phyloP scores from a whole-genome alignment of 2,329 filamentous ascomycete genomes.

The Cercospora beticola region DNA sequence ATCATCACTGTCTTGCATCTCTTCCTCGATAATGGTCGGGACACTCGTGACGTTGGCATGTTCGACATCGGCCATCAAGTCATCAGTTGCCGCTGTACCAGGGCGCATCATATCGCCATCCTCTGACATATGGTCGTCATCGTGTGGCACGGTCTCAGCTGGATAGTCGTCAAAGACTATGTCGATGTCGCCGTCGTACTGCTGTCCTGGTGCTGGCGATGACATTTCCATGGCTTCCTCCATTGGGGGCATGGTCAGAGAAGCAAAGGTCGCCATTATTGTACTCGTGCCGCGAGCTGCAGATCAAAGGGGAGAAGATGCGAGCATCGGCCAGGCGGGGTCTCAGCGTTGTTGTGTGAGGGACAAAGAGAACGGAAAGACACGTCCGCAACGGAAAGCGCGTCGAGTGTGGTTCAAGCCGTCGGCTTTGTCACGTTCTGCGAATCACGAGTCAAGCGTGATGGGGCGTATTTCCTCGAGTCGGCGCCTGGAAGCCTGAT shows the following conservation, averaged over 20 bases:
- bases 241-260: constrained; percentile 31
- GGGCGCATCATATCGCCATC: constrained; percentile 50
- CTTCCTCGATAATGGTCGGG: constrained; percentile 29
- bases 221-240: constrained; percentile 59
- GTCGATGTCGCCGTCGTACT: constrained; percentile 54
- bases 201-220: constrained; percentile 46
- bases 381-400: background rate
- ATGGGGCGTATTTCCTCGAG: background rate
- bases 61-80: constrained; percentile 37
- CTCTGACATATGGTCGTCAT: constrained; percentile 59
- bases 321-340: constrained; percentile 8
- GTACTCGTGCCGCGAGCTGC: constrained; percentile 11
- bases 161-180: constrained; percentile 57
- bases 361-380: background rate
- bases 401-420: background rate
- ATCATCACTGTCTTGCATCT: constrained; percentile 33
- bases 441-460: background rate
- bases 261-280: constrained; percentile 31
- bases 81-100: constrained; percentile 35
- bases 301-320: background rate
- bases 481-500: background rate
- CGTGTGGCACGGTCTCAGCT: constrained; percentile 31
- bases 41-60: constrained; percentile 34
- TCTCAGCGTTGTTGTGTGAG: background rate
- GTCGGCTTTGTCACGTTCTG: background rate